A percentile compares a stretch with the other conserved stretches of the same genome.
These are phyloP conservation scores for Emydomyces testavorans DNA, from an alignment of 2,329 filamentous ascomycete genomes.

Conservation along the genomic window DNA sequence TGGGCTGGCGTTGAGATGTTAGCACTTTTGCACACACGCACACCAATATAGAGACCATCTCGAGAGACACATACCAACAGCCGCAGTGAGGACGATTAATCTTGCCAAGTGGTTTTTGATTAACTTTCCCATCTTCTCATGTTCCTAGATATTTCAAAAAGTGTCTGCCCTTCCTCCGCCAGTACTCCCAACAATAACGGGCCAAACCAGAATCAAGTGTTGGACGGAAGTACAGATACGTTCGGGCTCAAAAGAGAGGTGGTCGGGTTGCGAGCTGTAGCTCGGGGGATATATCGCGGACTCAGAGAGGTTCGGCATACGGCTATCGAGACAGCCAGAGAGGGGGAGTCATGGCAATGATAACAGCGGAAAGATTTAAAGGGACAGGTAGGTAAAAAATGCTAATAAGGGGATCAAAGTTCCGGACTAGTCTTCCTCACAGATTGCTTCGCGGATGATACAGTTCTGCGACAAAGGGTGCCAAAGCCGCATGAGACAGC, in stretches of 20 bases:
- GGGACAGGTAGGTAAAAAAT: too few species aligned
- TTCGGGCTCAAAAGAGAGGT: neutral
- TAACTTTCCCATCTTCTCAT: slow-evolving; percentile 68
- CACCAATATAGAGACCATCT: neutral
- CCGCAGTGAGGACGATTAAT: slow-evolving; percentile 79
- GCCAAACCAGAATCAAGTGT: neutral
- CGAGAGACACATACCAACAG: slow-evolving; percentile 59
- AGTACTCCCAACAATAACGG: neutral
- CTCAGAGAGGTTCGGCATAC: neutral
- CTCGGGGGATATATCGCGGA: slow-evolving; percentile 4
- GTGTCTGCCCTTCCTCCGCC: slow-evolving; percentile 1
- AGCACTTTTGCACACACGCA: neutral
- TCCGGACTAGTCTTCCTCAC: neutral
- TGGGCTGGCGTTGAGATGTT: slow-evolving; percentile 52
- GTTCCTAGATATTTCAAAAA: slow-evolving; percentile 2
- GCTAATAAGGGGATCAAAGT: neutral
- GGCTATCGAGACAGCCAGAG: slow-evolving; percentile 5
- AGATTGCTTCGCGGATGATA: slow-evolving; percentile 7
- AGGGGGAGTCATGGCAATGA: slow-evolving; percentile 5
- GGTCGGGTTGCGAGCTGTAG: neutral
- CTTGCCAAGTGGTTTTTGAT: slow-evolving; percentile 99
- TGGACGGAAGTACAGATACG: neutral
- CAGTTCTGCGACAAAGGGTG: slow-evolving; percentile 7
- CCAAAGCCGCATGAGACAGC: slow-evolving; percentile 2
- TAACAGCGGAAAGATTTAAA: slow-evolving; percentile 7